Percentiles rank a stretch among this genome's conserved stretches.
Conservation (phyloP, 2,329 filamentous ascomycete genomes). For the Monosporascus sp. region DNA sequence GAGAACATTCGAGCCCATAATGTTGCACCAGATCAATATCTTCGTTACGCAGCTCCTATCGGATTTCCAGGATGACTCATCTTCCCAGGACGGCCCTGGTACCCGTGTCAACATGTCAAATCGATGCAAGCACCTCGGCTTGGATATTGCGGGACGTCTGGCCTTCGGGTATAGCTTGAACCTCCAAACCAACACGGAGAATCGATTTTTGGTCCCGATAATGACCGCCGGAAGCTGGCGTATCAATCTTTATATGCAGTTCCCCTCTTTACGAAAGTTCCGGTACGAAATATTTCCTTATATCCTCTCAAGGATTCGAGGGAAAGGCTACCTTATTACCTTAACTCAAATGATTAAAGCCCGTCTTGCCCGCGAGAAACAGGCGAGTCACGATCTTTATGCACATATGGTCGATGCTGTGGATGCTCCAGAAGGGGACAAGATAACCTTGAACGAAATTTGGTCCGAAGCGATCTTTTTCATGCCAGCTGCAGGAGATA, state of each 20-base stretch:
- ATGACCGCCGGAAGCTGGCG: conserved; percentile 7
- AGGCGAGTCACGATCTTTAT: not conserved
- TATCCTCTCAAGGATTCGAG: not conserved
- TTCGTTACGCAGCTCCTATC: not conserved
- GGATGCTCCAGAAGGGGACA: not conserved
- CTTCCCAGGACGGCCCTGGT: not conserved
- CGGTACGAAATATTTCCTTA: not conserved
- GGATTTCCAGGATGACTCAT: not conserved
- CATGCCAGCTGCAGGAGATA: conserved; percentile 4
- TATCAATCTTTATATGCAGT: conserved; percentile 11
- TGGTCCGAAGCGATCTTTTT: conserved; percentile 41
- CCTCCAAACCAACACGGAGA: conserved; percentile 10
- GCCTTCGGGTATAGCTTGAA: conserved; percentile 11
- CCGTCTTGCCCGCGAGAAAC: not conserved
- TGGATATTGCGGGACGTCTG: conserved; percentile 13
- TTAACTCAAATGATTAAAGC: not conserved
- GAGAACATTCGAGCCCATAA: not conserved
- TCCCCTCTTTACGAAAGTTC: not conserved
- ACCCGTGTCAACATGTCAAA: conserved; percentile 8
- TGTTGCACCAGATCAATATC: not conserved
- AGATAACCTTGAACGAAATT: conserved; percentile 25
- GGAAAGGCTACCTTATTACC: not conserved
- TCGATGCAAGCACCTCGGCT: conserved; percentile 7
- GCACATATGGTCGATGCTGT: not conserved
- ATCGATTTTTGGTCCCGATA: conserved; percentile 10